Percentiles rank a stretch among this genome's conserved stretches.
phyloP scores from a whole-genome alignment of 495 filamentous ascomycete species.

The Haplographium delicatum region DNA sequence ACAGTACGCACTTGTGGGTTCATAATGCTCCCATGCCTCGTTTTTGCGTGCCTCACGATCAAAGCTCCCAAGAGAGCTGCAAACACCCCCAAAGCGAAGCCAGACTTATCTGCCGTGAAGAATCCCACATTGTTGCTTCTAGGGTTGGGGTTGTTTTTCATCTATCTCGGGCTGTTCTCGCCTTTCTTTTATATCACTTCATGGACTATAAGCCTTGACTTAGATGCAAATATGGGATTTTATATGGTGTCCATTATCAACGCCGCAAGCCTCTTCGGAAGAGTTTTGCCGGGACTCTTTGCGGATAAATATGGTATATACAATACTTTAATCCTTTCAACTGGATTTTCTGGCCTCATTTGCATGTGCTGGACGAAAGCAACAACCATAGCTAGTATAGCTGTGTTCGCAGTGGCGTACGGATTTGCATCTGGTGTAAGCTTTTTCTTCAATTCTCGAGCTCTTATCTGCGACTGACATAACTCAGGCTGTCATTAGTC shows the following conservation, averaged over 20 bases:
- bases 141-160: constrained; percentile 48
- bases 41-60: constrained; percentile 50
- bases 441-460: too few species aligned
- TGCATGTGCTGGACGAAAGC: constrained; percentile 62
- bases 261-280: constrained; percentile 59
- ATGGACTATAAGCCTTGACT: constrained; percentile 47
- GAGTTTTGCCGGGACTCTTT: constrained; percentile 61
- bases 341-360: constrained; percentile 52
- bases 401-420: constrained; percentile 59
- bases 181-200: constrained; percentile 67
- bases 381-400: constrained; percentile 49
- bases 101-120: constrained; percentile 26
- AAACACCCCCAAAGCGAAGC: background rate
- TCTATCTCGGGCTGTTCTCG: constrained; percentile 65
- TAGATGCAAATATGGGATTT: constrained; percentile 45
- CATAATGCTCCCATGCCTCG: constrained; percentile 56
- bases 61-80: constrained; percentile 12
- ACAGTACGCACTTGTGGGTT: constrained; percentile 64
- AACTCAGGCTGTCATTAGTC: constrained; percentile 7
- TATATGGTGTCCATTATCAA: constrained; percentile 74
- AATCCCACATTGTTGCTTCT: constrained; percentile 39
- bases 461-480: too few species aligned
- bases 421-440: constrained; percentile 69
- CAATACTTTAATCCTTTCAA: constrained; percentile 64
- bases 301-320: constrained; percentile 67